Evolutionary conservation across 148 eudicot genomes (phyloP), one percentile per base, ranked within the genome.

Genomic region (Rhododendron simsii): DNA sequence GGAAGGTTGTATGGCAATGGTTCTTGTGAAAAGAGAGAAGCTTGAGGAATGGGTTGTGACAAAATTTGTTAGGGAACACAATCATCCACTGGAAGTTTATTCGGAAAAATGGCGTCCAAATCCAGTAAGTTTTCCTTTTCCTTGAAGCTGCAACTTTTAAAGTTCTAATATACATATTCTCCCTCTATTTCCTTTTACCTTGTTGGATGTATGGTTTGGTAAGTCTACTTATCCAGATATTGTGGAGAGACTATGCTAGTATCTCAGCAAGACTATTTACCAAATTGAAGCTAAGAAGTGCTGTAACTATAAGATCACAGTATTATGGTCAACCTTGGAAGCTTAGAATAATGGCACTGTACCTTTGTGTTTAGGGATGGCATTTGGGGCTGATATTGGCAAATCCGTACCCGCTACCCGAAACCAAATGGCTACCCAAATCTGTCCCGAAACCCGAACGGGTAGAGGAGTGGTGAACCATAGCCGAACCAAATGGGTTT

Each of bases 1-100:
- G 39, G 85, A 83, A 67, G 85, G 85, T 37, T 83, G 85, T 77
- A 83, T 83, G 78, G 78, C 85, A 67, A 83, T 65, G 85, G 67
- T 83, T 61, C 78, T 83, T 2, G 53, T 67, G 78, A 83, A 65
- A 23, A 83, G 59, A 45, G 77, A 67, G 57, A 83, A 67, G 59
- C 78, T 57, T 44, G 85, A 61, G 39, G n/a, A 28, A 7, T 83
- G 85, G 77, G 37, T 83, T 41, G 44, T 41, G 44, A 5, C 44
- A 41, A 41, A 41, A 41, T 41, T 41, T 41, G 44, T 41, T 41
- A 5, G 44, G 44, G 44, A 41, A 41, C 44, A 41, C 44, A 39
- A 39, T 39, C 44, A 39, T 39, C 44, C 44, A 39, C 44, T 39
- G 44, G 44, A 53, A 53, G 59, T 53, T 53, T 53, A 5, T 53